These are phyloP conservation scores for Thuidium tamariscinum DNA, from an alignment of 225 moss, liverwort and hornwort species.

Conservation along the genomic window DNA sequence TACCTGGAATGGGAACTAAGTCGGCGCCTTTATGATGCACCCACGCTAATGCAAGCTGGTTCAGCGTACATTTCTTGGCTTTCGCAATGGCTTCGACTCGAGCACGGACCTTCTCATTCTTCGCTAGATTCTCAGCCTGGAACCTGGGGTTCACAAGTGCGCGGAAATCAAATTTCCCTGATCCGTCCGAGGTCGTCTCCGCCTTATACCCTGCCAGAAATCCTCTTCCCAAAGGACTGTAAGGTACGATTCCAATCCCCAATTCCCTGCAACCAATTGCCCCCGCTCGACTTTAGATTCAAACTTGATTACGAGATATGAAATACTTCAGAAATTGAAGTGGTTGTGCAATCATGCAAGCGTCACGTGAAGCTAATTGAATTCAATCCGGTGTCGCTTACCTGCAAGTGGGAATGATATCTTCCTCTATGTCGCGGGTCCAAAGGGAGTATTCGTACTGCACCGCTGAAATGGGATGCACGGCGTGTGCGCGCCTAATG, in stretches of 20 bases:
- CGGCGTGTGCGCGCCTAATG: slow-evolving; percentile 27
- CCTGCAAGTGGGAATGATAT: slow-evolving; percentile 33
- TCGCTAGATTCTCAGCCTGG: slow-evolving; percentile 12
- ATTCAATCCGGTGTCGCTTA: neutral
- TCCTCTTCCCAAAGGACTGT: slow-evolving; percentile 14
- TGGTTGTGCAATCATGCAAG: neutral
- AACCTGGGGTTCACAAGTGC: neutral
- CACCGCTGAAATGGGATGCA: slow-evolving; percentile 34
- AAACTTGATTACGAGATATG: neutral
- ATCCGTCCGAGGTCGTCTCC: neutral
- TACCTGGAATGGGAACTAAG: slow-evolving; percentile 21
- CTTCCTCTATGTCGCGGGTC: slow-evolving; percentile 17
- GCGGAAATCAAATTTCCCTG: neutral
- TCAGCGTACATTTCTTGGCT: slow-evolving; percentile 7
- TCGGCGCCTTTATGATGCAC: slow-evolving; percentile 20
- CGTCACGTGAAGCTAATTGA: neutral
- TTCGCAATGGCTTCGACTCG: neutral
- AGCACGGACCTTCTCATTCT: neutral
- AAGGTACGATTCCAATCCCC: slow-evolving; percentile 10
- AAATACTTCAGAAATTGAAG: neutral
- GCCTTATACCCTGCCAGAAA: slow-evolving; percentile 1
- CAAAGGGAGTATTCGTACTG: slow-evolving; percentile 24
- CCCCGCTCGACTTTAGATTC: neutral
- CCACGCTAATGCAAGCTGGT: slow-evolving; percentile 27
- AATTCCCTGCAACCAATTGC: neutral